These are phyloP conservation scores for Saturnispora besseyi DNA, from an alignment of 805 yeast species.

Conservation along the genomic window DNA sequence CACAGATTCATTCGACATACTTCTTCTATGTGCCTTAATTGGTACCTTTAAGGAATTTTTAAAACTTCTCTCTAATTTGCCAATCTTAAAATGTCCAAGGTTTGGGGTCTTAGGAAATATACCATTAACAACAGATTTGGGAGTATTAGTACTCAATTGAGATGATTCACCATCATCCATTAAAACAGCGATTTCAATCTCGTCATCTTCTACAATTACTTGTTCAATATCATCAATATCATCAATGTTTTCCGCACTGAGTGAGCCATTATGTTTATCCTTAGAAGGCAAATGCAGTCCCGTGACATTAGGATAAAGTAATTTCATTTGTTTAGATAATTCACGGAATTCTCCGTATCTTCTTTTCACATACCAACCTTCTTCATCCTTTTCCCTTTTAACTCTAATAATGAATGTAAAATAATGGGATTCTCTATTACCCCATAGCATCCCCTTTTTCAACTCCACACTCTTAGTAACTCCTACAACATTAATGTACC, in stretches of 20 bases:
- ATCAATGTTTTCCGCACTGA: constrained; percentile 13
- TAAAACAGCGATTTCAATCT: not conserved
- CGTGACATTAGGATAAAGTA: constrained; percentile 59
- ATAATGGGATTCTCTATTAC: constrained; percentile 17
- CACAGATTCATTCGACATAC: not conserved
- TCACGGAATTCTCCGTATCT: constrained; percentile 60
- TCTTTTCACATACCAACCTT: constrained; percentile 43
- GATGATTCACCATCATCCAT: not conserved
- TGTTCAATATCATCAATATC: constrained; percentile 9
- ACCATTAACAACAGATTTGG: not conserved
- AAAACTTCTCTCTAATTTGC: constrained; percentile 17
- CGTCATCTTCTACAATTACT: not conserved
- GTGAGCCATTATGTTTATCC: constrained; percentile 18
- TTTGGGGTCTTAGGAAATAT: constrained; percentile 5
- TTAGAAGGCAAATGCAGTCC: constrained; percentile 32
- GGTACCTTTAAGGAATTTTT: constrained; percentile 13
- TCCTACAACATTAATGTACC: constrained; percentile 59
- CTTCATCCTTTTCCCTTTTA: constrained; percentile 26
- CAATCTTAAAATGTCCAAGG: constrained; percentile 11
- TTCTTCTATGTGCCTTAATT: not conserved
- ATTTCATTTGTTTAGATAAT: constrained; percentile 44
- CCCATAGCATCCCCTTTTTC: constrained; percentile 18
- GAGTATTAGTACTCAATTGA: not conserved
- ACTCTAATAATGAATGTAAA: constrained; percentile 45
- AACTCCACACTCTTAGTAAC: constrained; percentile 35